Evolutionary conservation across 202 grass and related monocot species (phyloP), one percentile per base, ranked within the genome.

Genomic region (Hordeum pubiflorum): DNA sequence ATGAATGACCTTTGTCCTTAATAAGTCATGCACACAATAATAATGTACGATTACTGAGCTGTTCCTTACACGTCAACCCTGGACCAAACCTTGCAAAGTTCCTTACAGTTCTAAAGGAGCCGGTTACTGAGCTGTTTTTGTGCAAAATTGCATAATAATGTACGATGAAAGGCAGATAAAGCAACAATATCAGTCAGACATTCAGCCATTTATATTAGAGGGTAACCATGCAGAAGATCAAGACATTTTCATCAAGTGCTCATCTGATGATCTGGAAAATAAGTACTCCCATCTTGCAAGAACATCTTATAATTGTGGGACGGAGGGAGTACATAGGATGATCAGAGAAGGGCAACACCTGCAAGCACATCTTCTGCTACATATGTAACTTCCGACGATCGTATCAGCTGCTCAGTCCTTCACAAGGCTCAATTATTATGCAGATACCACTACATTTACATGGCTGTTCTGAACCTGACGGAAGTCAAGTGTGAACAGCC

Each of bases 401-500:
- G 8, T 55, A 23, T 75, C 43, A n/a, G 20, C 20, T 7, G 20
- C n/a, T 64, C 29, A 20, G 58, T 65, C 15, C 20, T 82, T 55
- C 13, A 50, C 8, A 73, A 54, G 21, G 43, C 13, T 83, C 31
- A 41, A n/a, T 82, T 82, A 74, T 82, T 82, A 82, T 74, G 68
- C 40, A 52, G 39, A 74, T 13, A 70, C 27, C 69, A 37, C 32
- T 50, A 38, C 43, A 83, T 74, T 81, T 61, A 73, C 39, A 62
- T 10, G 65, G 29, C 38, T 63, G 20, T 63, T 74, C 40, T 48
- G 40, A 57, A 57, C 39, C 61, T 55, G 60, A 37, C 10, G 50
- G 2, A 50, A 65, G 56, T 40, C 58, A 83, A 61, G 55, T 36
- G 1, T 5, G n/a, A 71, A 61, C 27, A 58, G 18, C 67, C 9